These are phyloP conservation scores for Vitis rupestris DNA, from an alignment of 164 flowering plant genomes.

Conservation along the genomic window DNA sequence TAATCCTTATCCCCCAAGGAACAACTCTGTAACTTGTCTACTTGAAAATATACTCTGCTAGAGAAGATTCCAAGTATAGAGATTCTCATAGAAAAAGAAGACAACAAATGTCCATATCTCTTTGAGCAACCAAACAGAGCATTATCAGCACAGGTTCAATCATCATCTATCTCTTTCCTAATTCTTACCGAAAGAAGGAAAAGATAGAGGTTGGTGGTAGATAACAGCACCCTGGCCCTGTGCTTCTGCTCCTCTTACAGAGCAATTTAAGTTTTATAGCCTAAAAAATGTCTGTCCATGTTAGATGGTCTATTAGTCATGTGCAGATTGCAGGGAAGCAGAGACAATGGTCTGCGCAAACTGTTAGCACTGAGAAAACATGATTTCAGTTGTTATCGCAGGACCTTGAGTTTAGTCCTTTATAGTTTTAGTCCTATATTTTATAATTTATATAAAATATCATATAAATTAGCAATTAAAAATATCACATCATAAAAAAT, in stretches of 20 bases:
- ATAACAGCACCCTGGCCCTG: conserved; percentile 14
- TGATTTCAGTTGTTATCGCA: background rate
- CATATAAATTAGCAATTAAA: too few relatives aligned
- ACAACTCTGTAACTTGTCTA: conserved; percentile 1
- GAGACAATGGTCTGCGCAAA: conserved; percentile 18
- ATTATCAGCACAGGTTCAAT: too few relatives aligned
- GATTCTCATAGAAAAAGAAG: background rate
- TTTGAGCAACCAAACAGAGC: too few relatives aligned
- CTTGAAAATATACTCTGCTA: background rate
- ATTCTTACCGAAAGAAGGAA: background rate
- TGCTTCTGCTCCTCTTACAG: background rate
- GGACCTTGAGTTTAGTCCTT: too few relatives aligned
- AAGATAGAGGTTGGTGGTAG: background rate
- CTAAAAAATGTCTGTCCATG: conserved; percentile 1
- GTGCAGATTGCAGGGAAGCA: conserved; percentile 24
- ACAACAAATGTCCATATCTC: conserved; percentile 6
- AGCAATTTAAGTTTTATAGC: background rate
- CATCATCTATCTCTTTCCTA: too few relatives aligned
- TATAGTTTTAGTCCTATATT: too few relatives aligned
- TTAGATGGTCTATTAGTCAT: conserved; percentile 20
- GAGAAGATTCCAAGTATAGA: conserved; percentile 4
- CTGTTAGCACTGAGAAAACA: conserved; percentile 1
- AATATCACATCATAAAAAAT: too few relatives aligned
- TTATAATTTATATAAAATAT: too few relatives aligned
- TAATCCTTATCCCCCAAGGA: conserved; percentile 5